Evolutionary conservation across 1,284 basidiomycete species (phyloP), one percentile per base, ranked within the genome.

Genomic region (Takashimella tepidaria): DNA sequence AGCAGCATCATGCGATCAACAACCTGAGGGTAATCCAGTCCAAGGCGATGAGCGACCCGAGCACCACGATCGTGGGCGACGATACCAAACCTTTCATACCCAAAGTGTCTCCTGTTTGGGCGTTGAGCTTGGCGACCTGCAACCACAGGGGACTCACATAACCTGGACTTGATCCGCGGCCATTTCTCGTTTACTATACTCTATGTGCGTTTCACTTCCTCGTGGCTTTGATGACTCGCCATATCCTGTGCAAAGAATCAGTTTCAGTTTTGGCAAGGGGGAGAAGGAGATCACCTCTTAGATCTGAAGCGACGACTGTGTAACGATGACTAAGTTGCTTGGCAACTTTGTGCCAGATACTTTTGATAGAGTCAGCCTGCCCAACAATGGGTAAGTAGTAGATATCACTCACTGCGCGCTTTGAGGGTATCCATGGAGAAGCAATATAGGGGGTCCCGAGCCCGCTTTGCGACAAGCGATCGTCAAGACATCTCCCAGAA

Each of bases 41-140:
- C 69, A 21, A 77, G 53, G 12, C 76, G 63, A 60, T 77, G 76
- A 2, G 73, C 67, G 6, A 77, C 73, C 41, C 76, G 61, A 2
- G 68, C 75, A n/a, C 76, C 75, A n/a, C 76, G 59, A 56, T 77
- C 76, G 53, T 77, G 76, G 0, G 61, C 69, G 1, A 76, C 57
- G 5, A 77, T 50, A 13, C 54, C 55, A 58, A 76, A 75, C 1
- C 42, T 49, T 8, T 54, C 50, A 21, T 64, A 62, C 8, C 70
- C 69, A 13, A 72, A 55, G 19, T 62, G 51, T n/a, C 62, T 52
- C 66, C 67, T 66, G 24, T 1, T 8, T 37, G 31, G 23, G 16
- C 16, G 16, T 26, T 8, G 41, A 21, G 26, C 46, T 40, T 20
- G 41, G 5, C 44, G 47, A 54, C 16, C 24, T 4, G 11, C 21